phyloP scores from a whole-genome alignment of 768 basidiomycete genomes.

The Leccinum ochraceum region DNA sequence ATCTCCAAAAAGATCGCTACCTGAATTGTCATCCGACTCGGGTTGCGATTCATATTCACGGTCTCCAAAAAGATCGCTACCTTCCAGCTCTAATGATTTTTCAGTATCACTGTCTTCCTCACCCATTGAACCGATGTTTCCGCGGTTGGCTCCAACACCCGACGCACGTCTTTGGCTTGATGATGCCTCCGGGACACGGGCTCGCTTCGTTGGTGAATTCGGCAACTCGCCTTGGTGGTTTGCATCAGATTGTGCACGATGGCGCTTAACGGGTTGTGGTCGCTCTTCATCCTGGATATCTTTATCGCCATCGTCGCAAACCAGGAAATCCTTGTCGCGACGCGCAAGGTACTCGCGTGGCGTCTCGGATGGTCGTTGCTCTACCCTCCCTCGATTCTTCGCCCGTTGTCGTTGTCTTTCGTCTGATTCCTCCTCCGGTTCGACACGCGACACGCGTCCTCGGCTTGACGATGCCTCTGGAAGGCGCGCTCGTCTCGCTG shows the following conservation, averaged over 20 bases:
- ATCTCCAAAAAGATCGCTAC: slow-evolving; percentile 19
- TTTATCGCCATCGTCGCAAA: slow-evolving; percentile 10
- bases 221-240: slow-evolving; percentile 1
- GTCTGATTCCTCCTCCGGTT: background rate
- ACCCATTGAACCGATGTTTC: background rate
- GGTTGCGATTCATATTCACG: background rate
- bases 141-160: background rate
- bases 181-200: slow-evolving; percentile 6
- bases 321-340: background rate
- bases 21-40: slow-evolving; percentile 6
- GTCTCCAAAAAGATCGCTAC: slow-evolving; percentile 26
- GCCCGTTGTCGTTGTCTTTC: slow-evolving; percentile 6
- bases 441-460: background rate
- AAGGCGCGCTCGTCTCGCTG: slow-evolving; percentile 2
- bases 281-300: slow-evolving; percentile 2
- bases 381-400: background rate
- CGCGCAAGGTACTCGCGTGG: background rate
- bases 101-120: background rate
- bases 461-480: background rate
- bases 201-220: slow-evolving; percentile 11
- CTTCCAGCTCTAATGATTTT: slow-evolving; percentile 15
- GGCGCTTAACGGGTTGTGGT: slow-evolving; percentile 17
- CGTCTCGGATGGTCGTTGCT: background rate
- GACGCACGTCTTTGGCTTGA: background rate
- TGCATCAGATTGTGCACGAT: slow-evolving; percentile 9